Percentiles rank a stretch among this genome's conserved stretches.
phyloP scores from a whole-genome alignment of 176 grass and related monocot species.

The Dendrocalamus sinicus region DNA sequence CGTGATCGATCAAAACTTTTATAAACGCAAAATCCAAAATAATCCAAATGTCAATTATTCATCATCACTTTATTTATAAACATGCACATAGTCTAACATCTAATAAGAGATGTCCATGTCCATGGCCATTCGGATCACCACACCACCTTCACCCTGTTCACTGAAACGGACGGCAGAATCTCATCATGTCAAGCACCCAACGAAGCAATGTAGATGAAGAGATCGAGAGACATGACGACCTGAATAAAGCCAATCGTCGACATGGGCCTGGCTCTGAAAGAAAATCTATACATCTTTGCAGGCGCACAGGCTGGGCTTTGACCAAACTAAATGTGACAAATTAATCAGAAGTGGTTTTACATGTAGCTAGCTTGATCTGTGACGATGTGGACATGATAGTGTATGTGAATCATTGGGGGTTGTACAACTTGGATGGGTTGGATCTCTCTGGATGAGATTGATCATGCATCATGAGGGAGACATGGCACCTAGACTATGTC shows the following conservation, averaged over 20 bases:
- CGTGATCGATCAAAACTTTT: no score
- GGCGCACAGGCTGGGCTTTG: neutral
- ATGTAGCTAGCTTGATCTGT: neutral
- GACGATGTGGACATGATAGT: neutral
- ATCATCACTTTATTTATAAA: no score
- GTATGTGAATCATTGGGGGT: conserved; percentile 10
- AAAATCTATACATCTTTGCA: neutral
- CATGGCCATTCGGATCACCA: conserved; percentile 40
- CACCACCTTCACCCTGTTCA: neutral
- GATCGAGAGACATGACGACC: neutral
- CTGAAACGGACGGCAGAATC: conserved; percentile 10
- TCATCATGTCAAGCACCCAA: conserved; percentile 30
- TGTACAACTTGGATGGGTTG: conserved; percentile 11
- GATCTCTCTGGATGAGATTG: neutral
- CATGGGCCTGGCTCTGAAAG: neutral
- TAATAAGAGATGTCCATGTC: conserved; percentile 34
- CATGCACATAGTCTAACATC: no score
- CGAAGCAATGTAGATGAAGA: neutral
- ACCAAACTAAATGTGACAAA: neutral
- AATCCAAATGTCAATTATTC: no score
- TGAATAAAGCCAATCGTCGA: neutral
- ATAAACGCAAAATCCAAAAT: no score
- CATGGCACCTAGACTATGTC: neutral
- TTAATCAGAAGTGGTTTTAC: neutral
- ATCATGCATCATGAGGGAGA: neutral